phyloP scores from a whole-genome alignment of 2,329 filamentous ascomycete genomes.

The Colletotrichum siamense region DNA sequence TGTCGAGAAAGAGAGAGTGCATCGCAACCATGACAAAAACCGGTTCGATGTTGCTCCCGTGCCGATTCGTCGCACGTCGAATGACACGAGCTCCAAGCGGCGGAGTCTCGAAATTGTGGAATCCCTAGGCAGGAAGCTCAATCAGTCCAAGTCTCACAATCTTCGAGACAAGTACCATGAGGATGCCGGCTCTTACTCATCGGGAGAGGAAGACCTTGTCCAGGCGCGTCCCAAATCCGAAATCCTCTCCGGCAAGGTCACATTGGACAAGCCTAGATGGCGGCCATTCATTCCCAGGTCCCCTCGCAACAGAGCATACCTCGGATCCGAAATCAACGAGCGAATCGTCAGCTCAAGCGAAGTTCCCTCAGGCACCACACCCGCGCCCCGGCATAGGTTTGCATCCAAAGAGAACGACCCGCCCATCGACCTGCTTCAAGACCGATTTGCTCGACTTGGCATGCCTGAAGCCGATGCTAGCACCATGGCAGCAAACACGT shows the following conservation, averaged over 20 bases:
- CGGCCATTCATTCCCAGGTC: slow-evolving; percentile 47
- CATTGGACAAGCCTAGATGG: slow-evolving; percentile 41
- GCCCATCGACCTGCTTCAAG: slow-evolving; percentile 50
- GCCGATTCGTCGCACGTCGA: slow-evolving; percentile 11
- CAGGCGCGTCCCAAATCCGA: slow-evolving; percentile 8
- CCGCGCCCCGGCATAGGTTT: slow-evolving; percentile 30
- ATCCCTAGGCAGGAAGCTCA: slow-evolving; percentile 23
- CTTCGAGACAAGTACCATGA: slow-evolving; percentile 41
- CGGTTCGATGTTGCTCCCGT: not conserved
- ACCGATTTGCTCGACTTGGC: slow-evolving; percentile 51
- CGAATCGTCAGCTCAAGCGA: slow-evolving; percentile 33
- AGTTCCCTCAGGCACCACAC: slow-evolving; percentile 25
- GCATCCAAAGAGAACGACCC: slow-evolving; percentile 29
- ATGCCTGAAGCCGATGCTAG: slow-evolving; percentile 38
- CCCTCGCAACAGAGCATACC: slow-evolving; percentile 41
- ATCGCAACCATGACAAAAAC: not conserved
- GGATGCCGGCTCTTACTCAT: slow-evolving; percentile 25
- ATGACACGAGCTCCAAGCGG: not conserved
- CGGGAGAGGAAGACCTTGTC: slow-evolving; percentile 7
- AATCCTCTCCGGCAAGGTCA: slow-evolving; percentile 7
- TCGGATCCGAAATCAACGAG: slow-evolving; percentile 36
- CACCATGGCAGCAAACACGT: slow-evolving; percentile 40
- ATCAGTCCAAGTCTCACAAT: slow-evolving; percentile 27
- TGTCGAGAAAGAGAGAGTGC: not conserved
- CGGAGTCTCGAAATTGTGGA: slow-evolving; percentile 32